These are phyloP conservation scores for Xylaria cubensis DNA, from an alignment of 495 filamentous ascomycete genomes.

Conservation along the genomic window DNA sequence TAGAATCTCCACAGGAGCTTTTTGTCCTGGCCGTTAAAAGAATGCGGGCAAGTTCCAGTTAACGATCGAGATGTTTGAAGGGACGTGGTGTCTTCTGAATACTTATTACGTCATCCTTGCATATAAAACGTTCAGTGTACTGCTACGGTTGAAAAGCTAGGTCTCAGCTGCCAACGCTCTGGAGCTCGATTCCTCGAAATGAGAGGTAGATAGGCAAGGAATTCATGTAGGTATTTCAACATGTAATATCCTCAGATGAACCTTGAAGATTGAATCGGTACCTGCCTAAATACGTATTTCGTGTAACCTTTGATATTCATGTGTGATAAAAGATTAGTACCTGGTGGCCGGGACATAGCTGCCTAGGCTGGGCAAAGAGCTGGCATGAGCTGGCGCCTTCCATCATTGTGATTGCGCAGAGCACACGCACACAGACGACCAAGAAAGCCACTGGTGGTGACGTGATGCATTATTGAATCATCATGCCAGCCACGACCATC, in stretches of 20 bases:
- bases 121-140: neutral
- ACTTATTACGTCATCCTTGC: constrained; percentile 6
- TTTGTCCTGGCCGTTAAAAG: constrained; percentile 1
- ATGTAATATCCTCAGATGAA: too few relatives aligned
- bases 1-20: constrained; percentile 8
- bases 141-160: neutral
- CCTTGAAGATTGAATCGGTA: too few relatives aligned
- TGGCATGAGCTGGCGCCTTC: neutral
- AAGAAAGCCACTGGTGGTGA: constrained; percentile 10
- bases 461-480: constrained; percentile 27
- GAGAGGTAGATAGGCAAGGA: neutral
- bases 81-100: neutral
- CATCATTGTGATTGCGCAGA: constrained; percentile 2
- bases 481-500: neutral
- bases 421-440: neutral
- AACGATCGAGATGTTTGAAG: constrained; percentile 20
- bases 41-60: neutral
- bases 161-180: neutral
- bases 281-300: too few relatives aligned
- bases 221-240: neutral
- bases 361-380: neutral
- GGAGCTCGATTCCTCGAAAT: neutral
- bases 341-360: neutral
- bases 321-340: neutral
- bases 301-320: too few relatives aligned